Conservation (phyloP, 139 green algal genomes). For the Spirogloea muscicola region DNA sequence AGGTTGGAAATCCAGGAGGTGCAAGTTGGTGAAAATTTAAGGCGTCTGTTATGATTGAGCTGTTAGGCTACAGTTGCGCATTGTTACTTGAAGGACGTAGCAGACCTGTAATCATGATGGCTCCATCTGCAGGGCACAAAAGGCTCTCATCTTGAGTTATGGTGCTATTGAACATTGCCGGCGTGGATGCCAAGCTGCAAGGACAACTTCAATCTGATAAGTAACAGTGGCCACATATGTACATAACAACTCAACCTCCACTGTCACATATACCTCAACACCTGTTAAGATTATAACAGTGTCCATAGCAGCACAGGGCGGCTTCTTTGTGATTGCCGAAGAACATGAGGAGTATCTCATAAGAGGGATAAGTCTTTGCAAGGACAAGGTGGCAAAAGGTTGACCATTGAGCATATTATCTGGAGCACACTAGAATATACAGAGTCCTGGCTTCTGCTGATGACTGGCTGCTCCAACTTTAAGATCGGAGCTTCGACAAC, state of each 20-base stretch:
- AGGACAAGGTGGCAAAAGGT: too few species aligned
- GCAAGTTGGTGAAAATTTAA: not conserved
- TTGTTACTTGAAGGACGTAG: not conserved
- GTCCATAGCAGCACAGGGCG: too few species aligned
- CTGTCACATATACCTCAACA: too few species aligned
- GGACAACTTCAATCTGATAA: not conserved
- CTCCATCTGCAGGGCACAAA: constrained; percentile 31
- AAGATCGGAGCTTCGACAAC: too few species aligned
- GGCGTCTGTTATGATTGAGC: not conserved
- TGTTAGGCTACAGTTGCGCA: not conserved
- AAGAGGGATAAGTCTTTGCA: too few species aligned
- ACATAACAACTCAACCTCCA: not conserved
- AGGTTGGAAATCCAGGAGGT: not conserved
- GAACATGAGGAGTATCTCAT: too few species aligned
- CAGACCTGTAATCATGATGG: constrained; percentile 82
- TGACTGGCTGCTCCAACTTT: too few species aligned
- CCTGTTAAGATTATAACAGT: too few species aligned
- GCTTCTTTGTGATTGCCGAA: too few species aligned
- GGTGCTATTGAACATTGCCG: constrained; percentile 92
- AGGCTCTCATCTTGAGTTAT: constrained; percentile 50
- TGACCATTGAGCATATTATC: too few species aligned
- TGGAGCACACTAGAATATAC: too few species aligned
- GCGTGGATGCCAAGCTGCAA: constrained; percentile 78
- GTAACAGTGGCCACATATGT: not conserved
- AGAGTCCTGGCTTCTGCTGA: too few species aligned